phyloP scores from a whole-genome alignment of 2,329 filamentous ascomycete species.

The Arthrobotrys sinensis region DNA sequence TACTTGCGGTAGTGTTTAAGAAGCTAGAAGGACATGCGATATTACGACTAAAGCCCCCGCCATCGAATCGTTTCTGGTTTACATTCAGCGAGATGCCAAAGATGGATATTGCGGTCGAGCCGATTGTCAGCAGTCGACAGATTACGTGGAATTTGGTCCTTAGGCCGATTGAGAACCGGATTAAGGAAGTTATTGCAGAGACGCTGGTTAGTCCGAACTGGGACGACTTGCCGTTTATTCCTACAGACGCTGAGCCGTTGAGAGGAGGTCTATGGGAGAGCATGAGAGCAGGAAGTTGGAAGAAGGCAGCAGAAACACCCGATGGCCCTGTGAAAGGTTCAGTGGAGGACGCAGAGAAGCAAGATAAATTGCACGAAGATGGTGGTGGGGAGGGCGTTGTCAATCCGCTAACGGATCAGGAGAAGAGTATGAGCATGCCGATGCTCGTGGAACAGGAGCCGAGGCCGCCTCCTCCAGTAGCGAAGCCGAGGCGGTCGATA shows the following conservation, averaged over 20 bases:
- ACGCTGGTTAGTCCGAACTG: conserved; percentile 93
- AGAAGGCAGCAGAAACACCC: conserved; percentile 59
- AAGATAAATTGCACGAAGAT: conserved; percentile 63
- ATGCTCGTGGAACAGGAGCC: conserved; percentile 64
- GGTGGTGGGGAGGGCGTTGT: conserved; percentile 51
- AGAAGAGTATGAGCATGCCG: conserved; percentile 67
- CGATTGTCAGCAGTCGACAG: conserved; percentile 93
- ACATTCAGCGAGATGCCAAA: conserved; percentile 94
- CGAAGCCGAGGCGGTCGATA: conserved; percentile 31
- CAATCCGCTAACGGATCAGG: conserved; percentile 61
- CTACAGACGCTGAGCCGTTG: conserved; percentile 82
- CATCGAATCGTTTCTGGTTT: conserved; percentile 96
- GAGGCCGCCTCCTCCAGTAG: conserved; percentile 61
- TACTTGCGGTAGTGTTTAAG: conserved; percentile 87
- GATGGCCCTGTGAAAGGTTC: conserved; percentile 64
- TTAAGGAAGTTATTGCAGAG: conserved; percentile 93
- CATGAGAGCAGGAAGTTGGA: conserved; percentile 64
- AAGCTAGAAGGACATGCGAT: conserved; percentile 87
- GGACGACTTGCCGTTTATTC: conserved; percentile 94
- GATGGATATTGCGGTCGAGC: conserved; percentile 93
- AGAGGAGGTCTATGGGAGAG: conserved; percentile 85
- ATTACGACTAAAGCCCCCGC: conserved; percentile 91
- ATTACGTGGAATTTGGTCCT: conserved; percentile 95
- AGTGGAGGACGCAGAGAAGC: conserved; percentile 65
- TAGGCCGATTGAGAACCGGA: conserved; percentile 92